Conservation (phyloP, 352 stramenopile species). For the Plasmopara viticola region DNA sequence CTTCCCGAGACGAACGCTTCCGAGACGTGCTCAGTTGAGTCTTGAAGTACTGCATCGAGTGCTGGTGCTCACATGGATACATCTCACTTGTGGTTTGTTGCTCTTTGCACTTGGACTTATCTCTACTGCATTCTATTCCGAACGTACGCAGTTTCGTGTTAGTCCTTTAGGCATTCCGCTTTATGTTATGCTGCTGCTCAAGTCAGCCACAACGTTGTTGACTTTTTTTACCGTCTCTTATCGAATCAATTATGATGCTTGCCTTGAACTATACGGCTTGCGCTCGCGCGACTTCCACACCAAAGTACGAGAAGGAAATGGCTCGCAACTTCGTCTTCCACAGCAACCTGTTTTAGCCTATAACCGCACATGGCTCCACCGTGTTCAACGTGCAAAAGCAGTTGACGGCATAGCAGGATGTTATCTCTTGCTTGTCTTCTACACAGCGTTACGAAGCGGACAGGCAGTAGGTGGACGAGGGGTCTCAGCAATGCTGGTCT, state of each 20-base stretch:
- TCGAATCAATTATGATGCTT: slow-evolving; percentile 45
- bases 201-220: slow-evolving; percentile 43
- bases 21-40: slow-evolving; percentile 31
- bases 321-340: slow-evolving; percentile 29
- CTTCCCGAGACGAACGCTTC: no score
- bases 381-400: slow-evolving; percentile 50
- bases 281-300: no score
- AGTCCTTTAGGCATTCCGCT: slow-evolving; percentile 49
- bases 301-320: no score
- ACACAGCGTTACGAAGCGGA: slow-evolving; percentile 52
- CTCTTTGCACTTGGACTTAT: slow-evolving; percentile 30
- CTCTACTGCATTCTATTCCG: no score
- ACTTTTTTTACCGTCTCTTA: slow-evolving; percentile 51
- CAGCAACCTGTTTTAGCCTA: slow-evolving; percentile 61
- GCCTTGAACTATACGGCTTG: no score
- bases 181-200: slow-evolving; percentile 56
- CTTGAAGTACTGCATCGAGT: slow-evolving; percentile 69
- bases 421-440: slow-evolving; percentile 70
- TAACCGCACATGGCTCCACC: slow-evolving; percentile 54
- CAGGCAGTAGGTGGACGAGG: slow-evolving; percentile 6
- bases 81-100: slow-evolving; percentile 47
- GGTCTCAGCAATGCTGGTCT: no score
- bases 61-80: slow-evolving; percentile 61
- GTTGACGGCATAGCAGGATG: slow-evolving; percentile 44
- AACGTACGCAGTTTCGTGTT: no score